Evolutionary conservation across 2,329 filamentous ascomycete species (phyloP), one percentile per base, ranked within the genome.

Genomic region (Trichoderma sp.): DNA sequence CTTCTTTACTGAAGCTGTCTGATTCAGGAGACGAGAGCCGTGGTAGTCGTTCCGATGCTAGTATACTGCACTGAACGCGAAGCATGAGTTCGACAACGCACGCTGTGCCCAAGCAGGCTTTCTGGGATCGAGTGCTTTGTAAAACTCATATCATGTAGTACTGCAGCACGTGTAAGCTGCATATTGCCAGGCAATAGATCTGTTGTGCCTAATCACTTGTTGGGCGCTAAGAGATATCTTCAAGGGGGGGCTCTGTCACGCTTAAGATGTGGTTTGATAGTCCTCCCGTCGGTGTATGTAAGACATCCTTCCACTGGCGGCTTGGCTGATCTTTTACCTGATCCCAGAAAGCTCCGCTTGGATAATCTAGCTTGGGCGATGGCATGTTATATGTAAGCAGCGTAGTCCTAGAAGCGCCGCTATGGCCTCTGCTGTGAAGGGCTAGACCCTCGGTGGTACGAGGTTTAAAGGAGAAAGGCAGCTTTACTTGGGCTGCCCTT

Each of bases 241-340:
- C 27, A 16, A 40, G 49, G 40, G 61, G 61, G 31, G 43, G 31
- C 49, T 43, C 35, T 64, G 49, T 21, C 21, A 58, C 63, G 55
- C 40, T 58, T 43, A 27, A 27, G 21, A 58, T 49, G 37, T 43
- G 29, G 63, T 35, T 66, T 66, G 55, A 58, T 27, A 35, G 53
- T 66, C 55, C 29, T 65, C 35, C 29, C 24, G 63, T 35, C 29
- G 53, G 27, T 58, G 63, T 47, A 66, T 58, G 63, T 66, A 55
- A 66, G 63, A 66, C 63, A 66, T 66, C 24, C 52, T 58, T 40
- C 63, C 53, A 55, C 61, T 2, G n/a, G 53, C 58, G 55, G 63
- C 63, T 66, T 66, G 63, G 63, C 53, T 37, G 53, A 66, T 66
- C 63, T 49, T 14, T 49, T 40, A 53, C 63, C 63, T 37, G 53